Evolutionary conservation across 2,329 filamentous ascomycete species (phyloP).

Genomic region (Lasiodiplodia gonubiensis): DNA sequence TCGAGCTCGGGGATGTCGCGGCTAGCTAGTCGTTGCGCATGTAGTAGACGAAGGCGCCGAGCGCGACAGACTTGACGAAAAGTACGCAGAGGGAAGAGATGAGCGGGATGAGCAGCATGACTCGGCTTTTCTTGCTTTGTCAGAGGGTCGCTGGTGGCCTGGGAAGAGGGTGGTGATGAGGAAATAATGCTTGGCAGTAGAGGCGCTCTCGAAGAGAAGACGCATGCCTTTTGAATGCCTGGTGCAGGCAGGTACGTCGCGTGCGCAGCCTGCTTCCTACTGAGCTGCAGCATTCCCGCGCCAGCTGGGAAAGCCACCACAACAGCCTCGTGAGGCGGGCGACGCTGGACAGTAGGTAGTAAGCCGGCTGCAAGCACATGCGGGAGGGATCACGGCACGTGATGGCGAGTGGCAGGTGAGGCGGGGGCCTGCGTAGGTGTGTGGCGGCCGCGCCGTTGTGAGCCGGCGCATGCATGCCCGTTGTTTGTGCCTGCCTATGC

Average conservation of each 20-base stretch:
- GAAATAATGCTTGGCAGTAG: neutral
- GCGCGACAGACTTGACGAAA: constrained; percentile 29
- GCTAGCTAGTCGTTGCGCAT: constrained; percentile 22
- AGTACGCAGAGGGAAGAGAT: constrained; percentile 28
- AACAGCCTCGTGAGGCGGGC: constrained; percentile 9
- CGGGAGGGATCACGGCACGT: constrained; percentile 1
- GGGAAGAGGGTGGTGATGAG: neutral
- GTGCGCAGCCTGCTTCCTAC: neutral
- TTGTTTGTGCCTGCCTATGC: neutral
- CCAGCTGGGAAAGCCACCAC: constrained; percentile 7
- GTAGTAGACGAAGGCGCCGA: constrained; percentile 27
- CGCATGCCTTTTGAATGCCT: constrained; percentile 6
- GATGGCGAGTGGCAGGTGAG: neutral
- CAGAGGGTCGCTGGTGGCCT: neutral
- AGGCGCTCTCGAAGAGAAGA: neutral
- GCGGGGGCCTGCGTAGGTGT: neutral
- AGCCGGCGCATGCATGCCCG: constrained; percentile 1
- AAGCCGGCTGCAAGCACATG: neutral
- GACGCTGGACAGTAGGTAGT: constrained; percentile 1
- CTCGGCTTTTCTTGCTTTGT: constrained; percentile 32
- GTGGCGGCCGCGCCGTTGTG: constrained; percentile 8
- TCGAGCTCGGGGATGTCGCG: neutral
- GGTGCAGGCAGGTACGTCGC: neutral
- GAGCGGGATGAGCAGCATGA: constrained; percentile 29
- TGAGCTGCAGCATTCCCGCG: constrained; percentile 10